phyloP scores from a whole-genome alignment of 371 early-diverging fungal genomes.

The Enterospora canceri region DNA sequence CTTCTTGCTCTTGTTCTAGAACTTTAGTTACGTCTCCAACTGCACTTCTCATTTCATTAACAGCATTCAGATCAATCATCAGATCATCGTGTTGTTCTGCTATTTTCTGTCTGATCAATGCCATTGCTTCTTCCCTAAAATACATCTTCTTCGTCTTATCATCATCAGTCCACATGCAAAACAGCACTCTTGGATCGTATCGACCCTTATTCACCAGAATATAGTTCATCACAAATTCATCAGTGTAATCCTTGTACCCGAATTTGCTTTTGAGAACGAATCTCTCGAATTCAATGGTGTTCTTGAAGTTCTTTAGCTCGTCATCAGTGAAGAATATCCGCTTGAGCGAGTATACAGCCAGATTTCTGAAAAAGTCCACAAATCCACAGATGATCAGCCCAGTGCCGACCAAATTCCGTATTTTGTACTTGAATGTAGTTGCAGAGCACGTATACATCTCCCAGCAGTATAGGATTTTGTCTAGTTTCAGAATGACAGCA shows the following conservation, averaged over 20 bases:
- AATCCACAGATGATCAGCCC: not conserved
- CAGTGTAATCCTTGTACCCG: not conserved
- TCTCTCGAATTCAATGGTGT: slow-evolving; percentile 21
- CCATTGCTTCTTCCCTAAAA: not conserved
- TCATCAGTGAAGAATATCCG: not conserved
- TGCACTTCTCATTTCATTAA: not conserved
- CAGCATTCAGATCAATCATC: not conserved
- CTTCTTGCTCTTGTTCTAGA: too few relatives aligned
- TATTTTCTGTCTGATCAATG: not conserved
- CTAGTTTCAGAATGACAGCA: not conserved
- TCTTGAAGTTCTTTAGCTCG: slow-evolving; percentile 7
- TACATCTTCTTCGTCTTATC: not conserved
- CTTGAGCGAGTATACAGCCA: not conserved
- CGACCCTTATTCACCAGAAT: not conserved
- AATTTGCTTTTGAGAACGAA: not conserved
- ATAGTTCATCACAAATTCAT: slow-evolving; percentile 1
- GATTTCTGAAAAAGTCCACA: not conserved
- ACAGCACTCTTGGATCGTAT: slow-evolving; percentile 6
- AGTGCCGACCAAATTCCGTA: not conserved
- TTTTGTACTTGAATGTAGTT: not conserved
- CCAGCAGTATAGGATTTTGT: not conserved
- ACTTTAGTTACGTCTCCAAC: too few relatives aligned
- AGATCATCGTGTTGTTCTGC: not conserved
- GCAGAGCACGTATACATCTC: not conserved
- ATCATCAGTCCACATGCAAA: slow-evolving; percentile 6